These are phyloP conservation scores for Saturnispora serradocipensis DNA, from an alignment of 805 yeast species.

Conservation along the genomic window DNA sequence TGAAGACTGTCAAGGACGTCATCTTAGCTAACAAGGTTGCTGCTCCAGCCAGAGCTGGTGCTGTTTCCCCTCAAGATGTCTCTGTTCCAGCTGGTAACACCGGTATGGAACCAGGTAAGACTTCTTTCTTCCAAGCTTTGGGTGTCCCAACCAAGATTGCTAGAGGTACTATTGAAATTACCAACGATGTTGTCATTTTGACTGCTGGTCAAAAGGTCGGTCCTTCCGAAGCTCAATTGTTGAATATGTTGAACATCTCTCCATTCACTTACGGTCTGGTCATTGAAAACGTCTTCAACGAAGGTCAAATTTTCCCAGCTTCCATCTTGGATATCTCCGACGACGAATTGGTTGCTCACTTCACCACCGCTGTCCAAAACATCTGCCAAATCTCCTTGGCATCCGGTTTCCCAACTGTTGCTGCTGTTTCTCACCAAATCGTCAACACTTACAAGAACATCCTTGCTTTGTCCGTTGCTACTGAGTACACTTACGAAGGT, in stretches of 20 bases:
- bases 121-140: conserved; percentile 99
- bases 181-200: conserved; percentile 93
- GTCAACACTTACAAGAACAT: conserved; percentile 99
- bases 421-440: conserved; percentile 98
- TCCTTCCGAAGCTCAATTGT: conserved; percentile 97
- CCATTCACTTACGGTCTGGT: conserved; percentile 99
- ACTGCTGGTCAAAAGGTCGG: conserved; percentile 83
- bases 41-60: conserved; percentile 99
- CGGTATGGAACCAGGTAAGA: conserved; percentile 99
- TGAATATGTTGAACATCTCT: conserved; percentile 99
- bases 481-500: conserved; percentile 99
- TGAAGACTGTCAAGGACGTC: conserved; percentile 84
- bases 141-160: conserved; percentile 99
- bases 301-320: conserved; percentile 97
- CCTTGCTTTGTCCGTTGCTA: conserved; percentile 94
- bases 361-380: conserved; percentile 83
- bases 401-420: conserved; percentile 98
- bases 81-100: conserved; percentile 99
- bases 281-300: conserved; percentile 94
- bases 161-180: conserved; percentile 99
- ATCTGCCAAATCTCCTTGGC: conserved; percentile 96
- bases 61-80: conserved; percentile 96
- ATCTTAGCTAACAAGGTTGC: conserved; percentile 91
- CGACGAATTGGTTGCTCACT: conserved; percentile 89
- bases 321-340: conserved; percentile 97